Evolutionary conservation across 176 grass and related monocot species (phyloP), one percentile per base, ranked within the genome.

Genomic region (Lolium multiflorum): DNA sequence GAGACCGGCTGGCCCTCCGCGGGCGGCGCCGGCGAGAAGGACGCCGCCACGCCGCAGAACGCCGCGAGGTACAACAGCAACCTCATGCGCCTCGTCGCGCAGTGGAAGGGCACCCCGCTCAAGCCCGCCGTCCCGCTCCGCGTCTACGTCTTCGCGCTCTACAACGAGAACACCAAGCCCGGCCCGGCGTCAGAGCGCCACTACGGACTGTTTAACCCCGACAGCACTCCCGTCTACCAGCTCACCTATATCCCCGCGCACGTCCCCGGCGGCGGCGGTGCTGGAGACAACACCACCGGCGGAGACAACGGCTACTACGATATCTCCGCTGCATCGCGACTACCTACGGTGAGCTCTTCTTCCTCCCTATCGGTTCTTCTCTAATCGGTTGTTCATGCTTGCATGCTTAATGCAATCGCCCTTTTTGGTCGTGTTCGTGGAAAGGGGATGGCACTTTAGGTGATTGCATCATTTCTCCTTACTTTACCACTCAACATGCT

Each of bases 11-110:
- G 92, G 92, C 92, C 95, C 3, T 97, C 95, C 14, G 87, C 84
- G 0, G 92, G 92, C 0, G 84, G 79, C 9, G 24, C 79, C 2
- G 88, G 86, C 73, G 95, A 97, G 91, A 88, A 79, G 2, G 91
- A 74, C 17, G 92, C 95, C 17, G 92, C 95, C 2, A 89, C 88
- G 74, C 68, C 82, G 52, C 81, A 82, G 77, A 94, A 94, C 69
- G 95, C 90, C 6, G 92, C 90, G 0, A 69, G 88, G 81, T 97
- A 97, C 90, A 97, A 97, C 77, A 83, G 86, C 79, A 94, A 97
- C 72, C 51, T 89, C 41, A 97, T 97, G 92, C 88, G 81, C 51
- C 73, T 94, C 38, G 88, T 97, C 52, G 81, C 75, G 21, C 51
- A 92, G 85, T 85, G 89, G 22, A 94, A 90, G 43, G 95, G 92